Evolutionary conservation across 1,284 basidiomycete genomes (phyloP), one percentile per base, ranked within the genome.

Genomic region (Coriolopsis trogii): DNA sequence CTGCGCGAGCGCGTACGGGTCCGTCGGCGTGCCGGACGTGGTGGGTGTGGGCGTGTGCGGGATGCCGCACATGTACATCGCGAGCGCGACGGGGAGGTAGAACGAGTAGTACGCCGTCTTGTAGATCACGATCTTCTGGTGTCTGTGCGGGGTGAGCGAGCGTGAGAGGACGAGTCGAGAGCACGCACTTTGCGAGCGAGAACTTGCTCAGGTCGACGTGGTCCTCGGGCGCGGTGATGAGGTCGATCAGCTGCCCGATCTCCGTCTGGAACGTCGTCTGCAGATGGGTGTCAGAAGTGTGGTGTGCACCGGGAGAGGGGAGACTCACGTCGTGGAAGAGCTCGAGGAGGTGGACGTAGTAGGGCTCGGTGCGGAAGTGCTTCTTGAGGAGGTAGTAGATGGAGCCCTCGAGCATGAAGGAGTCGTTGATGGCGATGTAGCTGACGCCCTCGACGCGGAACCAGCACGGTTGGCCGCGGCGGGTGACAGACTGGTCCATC

Each of bases 91-190:
- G 49, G 97, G 95, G 56, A 99, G 91, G 77, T 98, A 98, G 82
- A 98, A 99, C 25, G 94, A 98, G 76, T 99, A 99, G 76, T 85
- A 98, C 0, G 96, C 93, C 16, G 97, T 98, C 76, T 99, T 99
- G 85, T 96, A 98, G 56, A 94, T 83, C 44, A 98, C 95, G 69
- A 98, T 99, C 54, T 94, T 82, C 62, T 85, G 85, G 71, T 98
- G 94, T 67, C 92, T 95, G 64, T 3, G 51, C 25, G 26, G 36
- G 24, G 46, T 16, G 48, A 33, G 24, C 37, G 36, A 31, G 5
- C 25, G 16, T 30, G 21, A 16, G 28, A 18, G 10, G 46, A 34
- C 24, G 24, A 51, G 25, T 63, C 76, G 49, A 39, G 29, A 13
- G 46, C 23, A 66, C 78, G 49, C 52, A 91, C 92, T 91, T 92